Conservation (phyloP, 192 early-diverging fungal genomes). For the Allomyces macrogynus region DNA sequence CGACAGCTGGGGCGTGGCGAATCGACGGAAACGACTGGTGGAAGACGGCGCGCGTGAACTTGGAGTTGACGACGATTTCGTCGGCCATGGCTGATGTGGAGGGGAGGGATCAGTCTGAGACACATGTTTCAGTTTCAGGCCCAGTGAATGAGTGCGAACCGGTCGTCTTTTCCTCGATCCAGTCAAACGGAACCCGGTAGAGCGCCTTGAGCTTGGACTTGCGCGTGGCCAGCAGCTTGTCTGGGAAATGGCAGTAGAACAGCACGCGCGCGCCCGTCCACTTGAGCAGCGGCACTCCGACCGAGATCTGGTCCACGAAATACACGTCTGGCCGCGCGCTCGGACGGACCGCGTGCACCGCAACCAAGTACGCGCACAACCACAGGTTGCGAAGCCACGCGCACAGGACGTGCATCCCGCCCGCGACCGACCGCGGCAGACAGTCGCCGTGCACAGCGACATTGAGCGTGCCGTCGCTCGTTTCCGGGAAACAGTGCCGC, state of each 20-base stretch:
- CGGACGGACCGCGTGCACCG: no score
- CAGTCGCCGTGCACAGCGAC: conserved; percentile 54
- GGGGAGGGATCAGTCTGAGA: neutral
- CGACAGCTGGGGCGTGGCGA: conserved; percentile 35
- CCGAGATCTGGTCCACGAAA: conserved; percentile 75
- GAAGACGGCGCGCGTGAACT: conserved; percentile 63
- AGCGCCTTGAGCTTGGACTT: conserved; percentile 36
- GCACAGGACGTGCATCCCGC: conserved; percentile 58
- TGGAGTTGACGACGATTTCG: conserved; percentile 76
- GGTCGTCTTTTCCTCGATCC: conserved; percentile 67
- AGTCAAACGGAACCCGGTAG: conserved; percentile 67
- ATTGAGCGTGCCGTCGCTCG: conserved; percentile 59
- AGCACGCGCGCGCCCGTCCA: conserved; percentile 47
- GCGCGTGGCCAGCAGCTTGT: conserved; percentile 46
- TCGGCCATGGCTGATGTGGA: conserved; percentile 51
- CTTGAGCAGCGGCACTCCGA: conserved; percentile 57
- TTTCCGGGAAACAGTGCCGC: conserved; percentile 77
- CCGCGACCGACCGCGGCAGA: conserved; percentile 46
- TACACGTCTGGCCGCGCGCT: conserved; percentile 33
- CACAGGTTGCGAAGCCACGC: conserved; percentile 54
- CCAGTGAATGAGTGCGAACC: conserved; percentile 13
- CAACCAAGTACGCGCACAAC: conserved; percentile 10
- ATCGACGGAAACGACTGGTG: conserved; percentile 46
- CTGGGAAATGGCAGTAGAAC: conserved; percentile 95
- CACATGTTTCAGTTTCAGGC: neutral